A percentile compares a stretch with the other conserved stretches of the same genome.
phyloP scores from a whole-genome alignment of 345 rosid genomes.

The Eucalyptus brandiana region DNA sequence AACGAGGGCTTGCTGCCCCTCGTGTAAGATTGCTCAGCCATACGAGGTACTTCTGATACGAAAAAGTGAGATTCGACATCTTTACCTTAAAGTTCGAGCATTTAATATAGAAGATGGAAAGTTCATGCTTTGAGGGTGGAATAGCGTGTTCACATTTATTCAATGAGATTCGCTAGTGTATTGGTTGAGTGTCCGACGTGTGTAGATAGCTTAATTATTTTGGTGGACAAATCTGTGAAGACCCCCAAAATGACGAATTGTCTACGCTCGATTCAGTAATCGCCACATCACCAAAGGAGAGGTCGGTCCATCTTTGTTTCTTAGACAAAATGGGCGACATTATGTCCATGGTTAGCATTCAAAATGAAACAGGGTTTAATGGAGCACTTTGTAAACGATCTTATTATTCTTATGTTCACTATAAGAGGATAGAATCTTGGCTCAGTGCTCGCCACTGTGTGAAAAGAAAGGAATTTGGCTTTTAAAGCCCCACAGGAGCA shows the following conservation, averaged over 20 bases:
- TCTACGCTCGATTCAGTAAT: not conserved
- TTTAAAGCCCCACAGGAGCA: slow-evolving; percentile 11
- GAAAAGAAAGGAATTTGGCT: slow-evolving; percentile 25
- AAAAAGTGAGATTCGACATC: not conserved
- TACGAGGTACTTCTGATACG: not conserved
- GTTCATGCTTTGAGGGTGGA: not conserved
- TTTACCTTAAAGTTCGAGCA: not conserved
- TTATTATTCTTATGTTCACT: not conserved
- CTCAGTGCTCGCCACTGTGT: slow-evolving; percentile 6
- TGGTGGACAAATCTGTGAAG: not conserved
- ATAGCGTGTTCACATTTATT: not conserved
- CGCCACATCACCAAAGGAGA: not conserved
- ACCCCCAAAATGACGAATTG: not conserved
- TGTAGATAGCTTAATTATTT: not conserved
- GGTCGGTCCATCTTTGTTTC: not conserved
- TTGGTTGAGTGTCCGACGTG: not conserved
- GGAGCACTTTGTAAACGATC: not conserved
- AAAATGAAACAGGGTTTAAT: not conserved
- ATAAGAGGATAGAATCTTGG: slow-evolving; percentile 5
- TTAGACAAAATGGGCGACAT: not conserved
- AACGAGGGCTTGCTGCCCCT: not conserved
- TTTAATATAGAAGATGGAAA: not conserved
- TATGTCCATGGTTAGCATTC: not conserved
- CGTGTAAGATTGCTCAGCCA: not conserved
- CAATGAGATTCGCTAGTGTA: not conserved